Evolutionary conservation across 176 grass and related monocot species (phyloP).

Genomic region (Zea luxurians): DNA sequence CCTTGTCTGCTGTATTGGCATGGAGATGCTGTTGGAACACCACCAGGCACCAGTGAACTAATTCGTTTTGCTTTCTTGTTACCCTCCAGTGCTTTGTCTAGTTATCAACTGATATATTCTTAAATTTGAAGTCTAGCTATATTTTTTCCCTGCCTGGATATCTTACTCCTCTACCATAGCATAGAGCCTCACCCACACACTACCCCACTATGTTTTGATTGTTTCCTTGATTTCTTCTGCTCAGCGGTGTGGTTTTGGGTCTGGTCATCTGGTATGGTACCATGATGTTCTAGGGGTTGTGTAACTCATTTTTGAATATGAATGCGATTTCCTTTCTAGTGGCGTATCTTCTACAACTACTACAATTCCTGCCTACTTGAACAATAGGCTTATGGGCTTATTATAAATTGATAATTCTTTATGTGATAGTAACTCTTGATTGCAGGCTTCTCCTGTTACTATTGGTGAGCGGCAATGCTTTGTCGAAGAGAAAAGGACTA

Average conservation of each 20-base stretch:
- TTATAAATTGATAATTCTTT: not conserved
- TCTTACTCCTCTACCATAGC: not conserved
- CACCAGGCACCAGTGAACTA: not conserved
- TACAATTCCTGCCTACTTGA: not conserved
- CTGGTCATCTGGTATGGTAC: not conserved
- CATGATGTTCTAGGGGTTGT: not conserved
- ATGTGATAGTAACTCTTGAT: slow-evolving; percentile 15
- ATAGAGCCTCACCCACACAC: not conserved
- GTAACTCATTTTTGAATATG: not conserved
- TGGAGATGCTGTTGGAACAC: slow-evolving; percentile 12
- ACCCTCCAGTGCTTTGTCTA: not conserved
- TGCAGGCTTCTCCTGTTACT: slow-evolving; percentile 82
- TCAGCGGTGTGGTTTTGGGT: not conserved
- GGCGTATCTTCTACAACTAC: not conserved
- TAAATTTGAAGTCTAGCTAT: slow-evolving; percentile 1
- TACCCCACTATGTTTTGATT: not conserved
- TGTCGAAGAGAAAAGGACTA: slow-evolving; percentile 84
- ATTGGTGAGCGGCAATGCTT: slow-evolving; percentile 65
- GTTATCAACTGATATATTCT: not conserved
- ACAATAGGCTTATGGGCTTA: slow-evolving; percentile 18
- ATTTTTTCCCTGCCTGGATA: not conserved
- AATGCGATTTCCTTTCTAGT: not conserved
- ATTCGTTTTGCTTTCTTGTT: not conserved
- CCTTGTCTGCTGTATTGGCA: not conserved
- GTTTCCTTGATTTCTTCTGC: not conserved